Percentiles rank a stretch among this genome's conserved stretches.
phyloP scores from a whole-genome alignment of 768 basidiomycete genomes.

The Pleurotus tuber-regium region DNA sequence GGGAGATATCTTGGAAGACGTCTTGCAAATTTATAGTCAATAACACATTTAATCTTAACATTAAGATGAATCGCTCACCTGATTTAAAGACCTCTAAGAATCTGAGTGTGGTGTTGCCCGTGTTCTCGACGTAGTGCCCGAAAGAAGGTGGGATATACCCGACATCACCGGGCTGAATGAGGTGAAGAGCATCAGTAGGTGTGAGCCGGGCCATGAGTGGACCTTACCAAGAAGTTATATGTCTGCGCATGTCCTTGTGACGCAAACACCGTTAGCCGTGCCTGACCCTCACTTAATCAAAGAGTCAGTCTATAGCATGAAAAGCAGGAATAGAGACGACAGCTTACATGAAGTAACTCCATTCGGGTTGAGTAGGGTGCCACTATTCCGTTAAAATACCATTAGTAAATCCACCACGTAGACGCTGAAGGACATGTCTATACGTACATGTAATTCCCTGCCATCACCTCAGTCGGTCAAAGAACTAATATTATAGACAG shows the following conservation, averaged over 20 bases:
- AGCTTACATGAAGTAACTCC: conserved; percentile 55
- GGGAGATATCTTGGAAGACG: conserved; percentile 29
- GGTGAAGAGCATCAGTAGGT: no score
- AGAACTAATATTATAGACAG: no score
- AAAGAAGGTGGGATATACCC: conserved; percentile 37
- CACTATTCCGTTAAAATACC: conserved; percentile 48
- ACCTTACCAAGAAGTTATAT: conserved; percentile 54
- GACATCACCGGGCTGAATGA: conserved; percentile 35
- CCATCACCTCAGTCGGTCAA: no score
- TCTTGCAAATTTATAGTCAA: conserved; percentile 17
- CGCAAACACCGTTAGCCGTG: conserved; percentile 57
- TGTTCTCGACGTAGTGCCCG: conserved; percentile 55
- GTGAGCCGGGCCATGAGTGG: no score
- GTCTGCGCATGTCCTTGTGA: conserved; percentile 50
- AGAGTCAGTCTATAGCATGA: neutral
- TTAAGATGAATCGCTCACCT: conserved; percentile 19
- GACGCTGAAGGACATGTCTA: no score
- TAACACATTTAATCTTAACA: neutral
- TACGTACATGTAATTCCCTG: conserved; percentile 55
- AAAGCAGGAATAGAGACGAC: conserved; percentile 11
- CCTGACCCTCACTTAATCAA: conserved; percentile 48
- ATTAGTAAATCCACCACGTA: no score
- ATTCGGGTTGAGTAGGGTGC: conserved; percentile 70
- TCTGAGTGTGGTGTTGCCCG: conserved; percentile 44
- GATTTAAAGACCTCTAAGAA: conserved; percentile 50